Base-by-base conservation (phyloP, 768 basidiomycete genomes). In the Scleroderma citrinum region DNA sequence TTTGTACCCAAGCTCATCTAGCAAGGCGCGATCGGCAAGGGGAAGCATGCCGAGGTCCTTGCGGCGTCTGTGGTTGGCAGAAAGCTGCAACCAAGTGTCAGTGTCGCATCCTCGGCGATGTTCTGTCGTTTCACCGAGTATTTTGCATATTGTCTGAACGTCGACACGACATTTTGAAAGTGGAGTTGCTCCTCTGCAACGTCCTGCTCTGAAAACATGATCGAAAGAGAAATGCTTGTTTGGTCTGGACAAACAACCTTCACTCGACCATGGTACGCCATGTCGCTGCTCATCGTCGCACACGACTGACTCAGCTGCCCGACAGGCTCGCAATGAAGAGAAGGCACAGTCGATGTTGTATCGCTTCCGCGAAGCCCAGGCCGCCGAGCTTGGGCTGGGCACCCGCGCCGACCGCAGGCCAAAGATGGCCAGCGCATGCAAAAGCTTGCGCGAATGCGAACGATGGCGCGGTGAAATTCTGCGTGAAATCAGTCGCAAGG, bases 301-400 rank as follows among this genome's bases (percentile, higher is more conserved):
- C n/a, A n/a, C n/a, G n/a, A n/a, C n/a, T n/a, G n/a, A n/a, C n/a
- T n/a, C n/a, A n/a, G n/a, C n/a, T n/a, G n/a, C n/a, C 13, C 13
- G 31, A 7, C 56, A 92, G 93, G 93, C 94, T 53, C 87, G 94
- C 68, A 97, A 98, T 85, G 89, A 93, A 67, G 95, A 97, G 69
- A 99, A 97, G 67, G 91, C 93, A 1, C 93, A 95, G 69, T 91
- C 87, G 16, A 92, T 91, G 87, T 76, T 92, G 26, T 91, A 92
- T 65, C 89, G 92, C 50, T 97, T 99, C 71, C 87, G 95, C 47
- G 93, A 98, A 71, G 89, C 91, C 39, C 95, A 99, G 64, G 93
- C 92, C 0, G 87, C 88, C 30, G 94, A 97, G 73, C 84, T 98
- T 58, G 94, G 95, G 32, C 79, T 99, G 20, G 87, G 87, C 30